Evolutionary conservation across 495 filamentous ascomycete genomes (phyloP).

Genomic region (Penicillium simplicissimum): DNA sequence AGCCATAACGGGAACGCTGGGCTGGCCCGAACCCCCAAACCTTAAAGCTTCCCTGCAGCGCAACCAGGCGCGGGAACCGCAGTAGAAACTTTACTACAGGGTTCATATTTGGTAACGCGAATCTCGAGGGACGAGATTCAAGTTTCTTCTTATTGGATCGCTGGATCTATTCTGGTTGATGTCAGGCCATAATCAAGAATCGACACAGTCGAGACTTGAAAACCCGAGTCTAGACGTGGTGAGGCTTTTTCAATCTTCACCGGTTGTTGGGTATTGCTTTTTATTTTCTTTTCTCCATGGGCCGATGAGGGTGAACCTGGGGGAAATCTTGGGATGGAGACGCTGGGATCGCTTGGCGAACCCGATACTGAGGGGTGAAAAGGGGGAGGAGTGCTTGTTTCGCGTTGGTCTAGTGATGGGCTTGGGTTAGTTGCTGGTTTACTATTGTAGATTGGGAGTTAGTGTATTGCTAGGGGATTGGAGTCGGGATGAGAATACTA

Average conservation of each 20-base stretch:
- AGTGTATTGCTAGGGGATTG: neutral
- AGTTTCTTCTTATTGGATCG: neutral
- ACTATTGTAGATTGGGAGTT: constrained; percentile 4
- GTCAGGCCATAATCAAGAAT: neutral
- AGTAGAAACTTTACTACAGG: constrained; percentile 9
- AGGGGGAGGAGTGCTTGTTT: neutral
- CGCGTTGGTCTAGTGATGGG: neutral
- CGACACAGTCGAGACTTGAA: neutral
- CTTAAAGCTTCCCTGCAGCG: constrained; percentile 16
- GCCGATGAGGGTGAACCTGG: constrained; percentile 18
- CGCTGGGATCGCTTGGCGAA: constrained; percentile 31
- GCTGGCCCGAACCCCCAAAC: constrained; percentile 7
- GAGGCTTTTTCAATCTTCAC: neutral
- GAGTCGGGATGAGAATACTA: neutral
- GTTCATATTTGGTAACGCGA: neutral
- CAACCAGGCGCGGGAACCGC: constrained; percentile 21
- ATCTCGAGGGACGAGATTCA: neutral
- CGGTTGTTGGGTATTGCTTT: neutral
- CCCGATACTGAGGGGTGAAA: constrained; percentile 14
- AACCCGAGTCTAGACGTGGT: neutral
- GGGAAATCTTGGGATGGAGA: constrained; percentile 11
- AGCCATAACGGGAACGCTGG: constrained; percentile 2
- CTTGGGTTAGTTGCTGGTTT: neutral
- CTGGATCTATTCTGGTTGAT: neutral
- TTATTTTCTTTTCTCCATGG: constrained; percentile 23